These are phyloP conservation scores for Vaccinium myrtillus DNA, from an alignment of 148 eudicot species.

Conservation along the genomic window DNA sequence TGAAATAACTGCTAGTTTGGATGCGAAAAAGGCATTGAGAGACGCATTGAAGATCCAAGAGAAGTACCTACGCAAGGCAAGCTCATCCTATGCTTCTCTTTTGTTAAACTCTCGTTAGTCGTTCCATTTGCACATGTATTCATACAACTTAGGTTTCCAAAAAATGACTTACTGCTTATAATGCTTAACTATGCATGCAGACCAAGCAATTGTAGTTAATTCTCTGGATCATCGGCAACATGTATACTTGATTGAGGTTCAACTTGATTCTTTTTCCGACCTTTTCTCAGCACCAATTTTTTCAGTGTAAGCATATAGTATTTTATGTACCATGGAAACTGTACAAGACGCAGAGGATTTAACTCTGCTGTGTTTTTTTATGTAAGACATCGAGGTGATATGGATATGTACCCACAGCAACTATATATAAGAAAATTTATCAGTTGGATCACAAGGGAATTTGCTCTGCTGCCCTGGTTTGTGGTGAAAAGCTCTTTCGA, in stretches of 20 bases:
- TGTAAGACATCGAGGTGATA: constrained; percentile 10
- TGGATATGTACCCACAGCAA: background rate
- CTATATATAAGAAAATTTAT: background rate
- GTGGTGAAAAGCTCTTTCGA: too few species aligned
- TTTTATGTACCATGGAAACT: background rate
- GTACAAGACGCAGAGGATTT: background rate
- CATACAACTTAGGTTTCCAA: background rate
- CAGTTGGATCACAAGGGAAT: background rate
- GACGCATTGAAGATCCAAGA: constrained; percentile 76
- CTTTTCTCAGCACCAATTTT: background rate
- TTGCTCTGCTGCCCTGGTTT: background rate
- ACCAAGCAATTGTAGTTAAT: constrained; percentile 16
- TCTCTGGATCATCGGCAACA: background rate
- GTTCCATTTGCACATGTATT: background rate
- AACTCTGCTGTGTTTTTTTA: background rate
- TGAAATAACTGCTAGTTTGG: constrained; percentile 72
- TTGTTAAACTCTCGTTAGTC: background rate
- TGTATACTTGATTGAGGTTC: background rate
- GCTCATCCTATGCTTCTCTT: constrained; percentile 18
- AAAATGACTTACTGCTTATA: background rate
- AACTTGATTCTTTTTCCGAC: background rate
- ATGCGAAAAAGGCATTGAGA: constrained; percentile 74
- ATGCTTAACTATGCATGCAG: constrained; percentile 1
- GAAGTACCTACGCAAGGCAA: constrained; percentile 72
- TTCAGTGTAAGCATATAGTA: background rate